phyloP scores from a whole-genome alignment of 371 early-diverging fungal genomes.

The Coemansia sp. region DNA sequence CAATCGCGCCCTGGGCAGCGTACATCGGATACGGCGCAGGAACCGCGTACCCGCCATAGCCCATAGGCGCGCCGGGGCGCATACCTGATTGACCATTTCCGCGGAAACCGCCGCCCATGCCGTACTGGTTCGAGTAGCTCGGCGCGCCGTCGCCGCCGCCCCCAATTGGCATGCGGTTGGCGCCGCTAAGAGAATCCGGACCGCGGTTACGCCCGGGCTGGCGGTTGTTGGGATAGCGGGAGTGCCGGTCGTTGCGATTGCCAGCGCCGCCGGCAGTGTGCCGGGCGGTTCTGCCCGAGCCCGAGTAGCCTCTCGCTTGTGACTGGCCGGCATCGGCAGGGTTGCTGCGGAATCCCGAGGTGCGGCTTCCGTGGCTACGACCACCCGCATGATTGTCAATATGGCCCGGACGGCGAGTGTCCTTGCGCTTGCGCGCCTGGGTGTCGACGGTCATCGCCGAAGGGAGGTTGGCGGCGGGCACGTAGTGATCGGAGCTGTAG shows the following conservation, averaged over 20 bases:
- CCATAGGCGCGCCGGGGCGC: conserved; percentile 15
- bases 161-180: conserved; percentile 38
- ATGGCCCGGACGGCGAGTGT: conserved; percentile 17
- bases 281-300: conserved; percentile 6
- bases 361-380: conserved; percentile 6
- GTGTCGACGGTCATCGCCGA: conserved; percentile 50
- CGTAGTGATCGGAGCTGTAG: conserved; percentile 32
- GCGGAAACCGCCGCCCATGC: conserved; percentile 16
- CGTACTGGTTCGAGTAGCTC: conserved; percentile 8
- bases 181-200: conserved; percentile 18
- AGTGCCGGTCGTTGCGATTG: conserved; percentile 7
- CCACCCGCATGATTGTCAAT: conserved; percentile 10
- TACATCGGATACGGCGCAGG: conserved; percentile 27
- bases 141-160: neutral
- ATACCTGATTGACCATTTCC: conserved; percentile 8
- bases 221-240: conserved; percentile 11
- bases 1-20: conserved; percentile 19
- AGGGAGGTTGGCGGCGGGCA: conserved; percentile 46
- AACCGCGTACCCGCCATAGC: conserved; percentile 30
- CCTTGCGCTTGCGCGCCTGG: conserved; percentile 39
- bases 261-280: conserved; percentile 1
- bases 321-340: conserved; percentile 6
- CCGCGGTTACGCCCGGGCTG: conserved; percentile 21
- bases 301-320: conserved; percentile 5
- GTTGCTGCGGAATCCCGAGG: conserved; percentile 9